A percentile compares a stretch with the other conserved stretches of the same genome.
Evolutionary conservation across 176 grass and related monocot genomes (phyloP).

Genomic region (Triticum urartu): DNA sequence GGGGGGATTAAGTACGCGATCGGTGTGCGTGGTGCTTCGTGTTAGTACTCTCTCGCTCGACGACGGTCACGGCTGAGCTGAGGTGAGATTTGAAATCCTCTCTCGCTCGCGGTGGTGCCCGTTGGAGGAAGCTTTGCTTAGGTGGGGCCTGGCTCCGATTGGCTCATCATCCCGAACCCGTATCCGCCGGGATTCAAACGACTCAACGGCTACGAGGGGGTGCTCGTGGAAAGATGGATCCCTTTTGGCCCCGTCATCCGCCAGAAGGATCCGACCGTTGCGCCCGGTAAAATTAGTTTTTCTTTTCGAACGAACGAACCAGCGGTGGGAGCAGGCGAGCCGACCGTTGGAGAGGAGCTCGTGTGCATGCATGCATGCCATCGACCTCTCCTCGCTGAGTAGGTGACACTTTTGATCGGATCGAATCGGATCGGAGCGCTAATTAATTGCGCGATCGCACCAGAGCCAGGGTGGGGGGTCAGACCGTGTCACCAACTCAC

Average conservation of each 20-base stretch:
- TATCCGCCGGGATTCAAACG: conserved; percentile 3
- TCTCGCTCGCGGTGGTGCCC: too few relatives aligned
- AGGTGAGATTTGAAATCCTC: conserved; percentile 41
- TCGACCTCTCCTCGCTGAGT: not conserved
- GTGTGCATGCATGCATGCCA: not conserved
- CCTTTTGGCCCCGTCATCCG: not conserved
- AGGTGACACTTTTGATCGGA: not conserved
- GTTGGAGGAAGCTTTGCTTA: not conserved
- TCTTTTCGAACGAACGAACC: not conserved
- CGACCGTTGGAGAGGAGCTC: conserved; percentile 24
- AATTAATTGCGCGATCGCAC: not conserved
- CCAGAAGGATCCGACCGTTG: conserved; percentile 21
- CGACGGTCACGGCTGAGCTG: not conserved
- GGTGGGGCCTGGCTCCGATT: not conserved
- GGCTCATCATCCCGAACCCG: not conserved
- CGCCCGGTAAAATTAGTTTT: not conserved
- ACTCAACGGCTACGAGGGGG: not conserved
- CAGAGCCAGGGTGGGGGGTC: not conserved
- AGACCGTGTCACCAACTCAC: not conserved
- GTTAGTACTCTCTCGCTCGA: not conserved
- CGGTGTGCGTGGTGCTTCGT: conserved; percentile 6
- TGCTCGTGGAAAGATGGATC: not conserved
- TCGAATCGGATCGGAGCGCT: not conserved
- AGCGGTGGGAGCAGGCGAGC: not conserved
- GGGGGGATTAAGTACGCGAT: conserved; percentile 11